Evolutionary conservation across 2,329 filamentous ascomycete genomes (phyloP).

Genomic region (Pestalotiopsis sp.): DNA sequence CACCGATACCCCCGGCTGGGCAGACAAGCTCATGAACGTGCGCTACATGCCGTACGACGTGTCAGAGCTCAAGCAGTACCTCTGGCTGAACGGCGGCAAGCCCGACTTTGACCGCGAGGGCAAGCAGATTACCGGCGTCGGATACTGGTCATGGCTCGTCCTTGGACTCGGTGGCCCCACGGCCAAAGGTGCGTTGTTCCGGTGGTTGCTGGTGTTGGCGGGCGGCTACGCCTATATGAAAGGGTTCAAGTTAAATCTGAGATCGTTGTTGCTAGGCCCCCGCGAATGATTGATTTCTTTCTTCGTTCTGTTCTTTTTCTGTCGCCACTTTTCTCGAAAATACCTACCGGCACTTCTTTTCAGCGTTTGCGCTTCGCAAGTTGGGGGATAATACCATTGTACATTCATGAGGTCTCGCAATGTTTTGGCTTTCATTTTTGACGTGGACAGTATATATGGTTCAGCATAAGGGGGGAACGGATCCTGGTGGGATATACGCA

Average conservation of each 20-base stretch:
- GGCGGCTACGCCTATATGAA: constrained; percentile 33
- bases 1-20: constrained; percentile 66
- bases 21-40: constrained; percentile 66
- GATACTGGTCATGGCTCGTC: constrained; percentile 56
- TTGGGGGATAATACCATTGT: background rate
- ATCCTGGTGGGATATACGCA: too few species aligned
- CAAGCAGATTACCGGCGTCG: constrained; percentile 48
- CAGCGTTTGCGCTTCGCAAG: background rate
- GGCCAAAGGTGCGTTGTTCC: constrained; percentile 50
- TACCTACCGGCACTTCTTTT: background rate
- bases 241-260: constrained; percentile 5
- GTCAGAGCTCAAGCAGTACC: constrained; percentile 45
- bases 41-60: constrained; percentile 67
- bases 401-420: background rate
- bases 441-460: background rate
- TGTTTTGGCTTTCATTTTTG: background rate
- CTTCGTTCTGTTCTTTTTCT: background rate
- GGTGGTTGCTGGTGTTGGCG: constrained; percentile 51
- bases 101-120: constrained; percentile 67
- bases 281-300: background rate
- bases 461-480: background rate
- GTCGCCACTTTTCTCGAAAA: background rate
- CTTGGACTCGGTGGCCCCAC: constrained; percentile 52
- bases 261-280: background rate
- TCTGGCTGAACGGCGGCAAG: constrained; percentile 42